A percentile compares a stretch with the other conserved stretches of the same genome.
phyloP scores from a whole-genome alignment of 2,329 filamentous ascomycete genomes.

The Aphanocladium album region DNA sequence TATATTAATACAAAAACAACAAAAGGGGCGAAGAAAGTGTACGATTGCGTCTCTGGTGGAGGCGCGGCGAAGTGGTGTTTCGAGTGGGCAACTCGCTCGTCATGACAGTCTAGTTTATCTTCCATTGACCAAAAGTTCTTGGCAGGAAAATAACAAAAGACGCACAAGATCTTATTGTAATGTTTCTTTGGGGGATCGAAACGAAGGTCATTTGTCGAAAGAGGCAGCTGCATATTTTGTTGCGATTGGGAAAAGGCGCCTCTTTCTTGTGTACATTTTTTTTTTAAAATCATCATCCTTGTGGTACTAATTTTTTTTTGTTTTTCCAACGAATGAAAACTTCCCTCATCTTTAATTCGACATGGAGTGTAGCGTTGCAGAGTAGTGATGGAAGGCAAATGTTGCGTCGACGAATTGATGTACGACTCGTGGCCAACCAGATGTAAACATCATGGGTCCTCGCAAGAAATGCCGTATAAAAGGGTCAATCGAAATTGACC shows the following conservation, averaged over 20 bases:
- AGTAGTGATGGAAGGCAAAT: no score
- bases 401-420: no score
- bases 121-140: background rate
- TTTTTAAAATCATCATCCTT: background rate
- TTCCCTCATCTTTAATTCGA: constrained; percentile 6
- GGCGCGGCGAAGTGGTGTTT: background rate
- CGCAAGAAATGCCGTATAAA: no score
- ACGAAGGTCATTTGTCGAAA: constrained; percentile 5
- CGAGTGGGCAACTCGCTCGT: background rate
- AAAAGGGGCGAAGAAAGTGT: background rate
- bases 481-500: no score
- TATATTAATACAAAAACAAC: background rate
- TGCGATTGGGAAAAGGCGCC: constrained; percentile 6
- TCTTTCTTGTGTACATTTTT: constrained; percentile 12
- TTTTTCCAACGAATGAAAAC: constrained; percentile 4
- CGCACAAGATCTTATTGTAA: constrained; percentile 3
- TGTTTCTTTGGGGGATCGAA: constrained; percentile 1
- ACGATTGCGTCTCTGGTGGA: background rate
- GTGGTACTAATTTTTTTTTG: background rate
- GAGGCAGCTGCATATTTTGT: constrained; percentile 3
- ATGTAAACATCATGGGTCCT: no score
- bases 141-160: background rate
- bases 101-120: background rate
- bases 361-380: no score
- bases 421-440: no score